Percentiles rank a stretch among this genome's conserved stretches.
Conservation (phyloP, 768 basidiomycete species). For the Phanerodontia chrysosporium region DNA sequence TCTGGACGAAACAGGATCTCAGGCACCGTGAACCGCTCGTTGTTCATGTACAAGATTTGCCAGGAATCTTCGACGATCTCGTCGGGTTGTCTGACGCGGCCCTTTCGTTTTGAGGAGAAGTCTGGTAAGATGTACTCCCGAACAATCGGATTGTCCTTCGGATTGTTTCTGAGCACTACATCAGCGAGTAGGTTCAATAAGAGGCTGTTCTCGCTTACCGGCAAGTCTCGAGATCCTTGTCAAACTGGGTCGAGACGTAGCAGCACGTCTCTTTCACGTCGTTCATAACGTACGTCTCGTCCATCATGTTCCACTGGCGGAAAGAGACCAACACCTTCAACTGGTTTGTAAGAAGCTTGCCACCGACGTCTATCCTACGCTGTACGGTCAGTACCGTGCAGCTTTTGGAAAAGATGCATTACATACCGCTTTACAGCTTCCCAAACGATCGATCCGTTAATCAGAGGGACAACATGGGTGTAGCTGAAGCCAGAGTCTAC, state of each 20-base stretch:
- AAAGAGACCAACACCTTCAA: conserved; percentile 92
- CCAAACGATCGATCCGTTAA: conserved; percentile 73
- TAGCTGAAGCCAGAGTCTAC: conserved; percentile 94
- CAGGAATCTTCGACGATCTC: conserved; percentile 52
- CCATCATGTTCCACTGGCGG: conserved; percentile 98
- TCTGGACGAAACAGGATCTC: conserved; percentile 88
- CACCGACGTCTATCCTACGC: conserved; percentile 86
- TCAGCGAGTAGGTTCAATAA: background rate
- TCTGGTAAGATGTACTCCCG: conserved; percentile 92
- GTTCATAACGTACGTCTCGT: conserved; percentile 92
- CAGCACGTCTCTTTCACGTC: conserved; percentile 89
- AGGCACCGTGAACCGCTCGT: conserved; percentile 90
- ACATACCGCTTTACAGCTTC: conserved; percentile 75
- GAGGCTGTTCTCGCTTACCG: conserved; percentile 47
- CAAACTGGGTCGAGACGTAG: conserved; percentile 75
- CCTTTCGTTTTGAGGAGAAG: conserved; percentile 62
- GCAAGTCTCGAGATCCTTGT: conserved; percentile 68
- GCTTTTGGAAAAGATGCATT: background rate
- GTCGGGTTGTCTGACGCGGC: conserved; percentile 49
- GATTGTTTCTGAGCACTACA: conserved; percentile 38
- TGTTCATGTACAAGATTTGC: conserved; percentile 81
- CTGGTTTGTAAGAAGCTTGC: conserved; percentile 93
- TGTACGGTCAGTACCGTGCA: background rate
- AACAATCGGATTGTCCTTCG: conserved; percentile 62
- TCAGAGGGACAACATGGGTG: conserved; percentile 85